Evolutionary conservation across 208 protist genomes (phyloP), one percentile per base, ranked within the genome.

Genomic region (Trypanosoma theileri): DNA sequence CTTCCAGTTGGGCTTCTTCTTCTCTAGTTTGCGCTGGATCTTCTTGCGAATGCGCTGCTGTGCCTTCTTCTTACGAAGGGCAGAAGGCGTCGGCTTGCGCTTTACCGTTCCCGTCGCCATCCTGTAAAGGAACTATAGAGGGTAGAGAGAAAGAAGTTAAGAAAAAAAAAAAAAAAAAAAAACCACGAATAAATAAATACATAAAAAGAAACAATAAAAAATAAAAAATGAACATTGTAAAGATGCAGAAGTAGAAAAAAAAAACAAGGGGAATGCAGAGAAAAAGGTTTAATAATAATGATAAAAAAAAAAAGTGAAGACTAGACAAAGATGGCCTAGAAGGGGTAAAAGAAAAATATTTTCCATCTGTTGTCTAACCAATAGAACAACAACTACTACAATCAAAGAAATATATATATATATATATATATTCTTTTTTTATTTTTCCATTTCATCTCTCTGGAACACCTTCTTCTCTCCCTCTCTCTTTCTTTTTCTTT

Each of bases 1-100:
- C 68, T 82, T 84, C 86, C 88, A 94, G 70, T 84, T 91, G 13
- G 91, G 88, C 69, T 83, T 83, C 65, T 86, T 84, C 71, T 89
- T 89, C 48, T 87, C 75, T 45, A 86, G 21, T 69, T 92, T 94
- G 46, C 65, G 71, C 54, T 82, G 84, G 22, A 93, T 82, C 59
- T 96, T 79, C 60, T 96, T 96, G n/a, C 88, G 91, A 45, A 94
- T 91, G 52, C 91, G 91, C 66, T 94, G 88, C 65, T 93, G 81
- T 14, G 88, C 80, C 78, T 92, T 91, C 64, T 94, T 94, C 80
- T 91, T 92, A 16, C 88, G 81, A 61, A 89, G 64, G 53, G 88
- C 79, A 21, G 91, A 94, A 48, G 88, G 91, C 53, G 91, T 96
- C 31, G 84, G 64, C 77, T 91, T 94, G 42, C 84, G 78, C 72